A percentile compares a stretch with the other conserved stretches of the same genome.
Evolutionary conservation across 768 basidiomycete genomes (phyloP).

Genomic region (Crassisporium funariophilum): DNA sequence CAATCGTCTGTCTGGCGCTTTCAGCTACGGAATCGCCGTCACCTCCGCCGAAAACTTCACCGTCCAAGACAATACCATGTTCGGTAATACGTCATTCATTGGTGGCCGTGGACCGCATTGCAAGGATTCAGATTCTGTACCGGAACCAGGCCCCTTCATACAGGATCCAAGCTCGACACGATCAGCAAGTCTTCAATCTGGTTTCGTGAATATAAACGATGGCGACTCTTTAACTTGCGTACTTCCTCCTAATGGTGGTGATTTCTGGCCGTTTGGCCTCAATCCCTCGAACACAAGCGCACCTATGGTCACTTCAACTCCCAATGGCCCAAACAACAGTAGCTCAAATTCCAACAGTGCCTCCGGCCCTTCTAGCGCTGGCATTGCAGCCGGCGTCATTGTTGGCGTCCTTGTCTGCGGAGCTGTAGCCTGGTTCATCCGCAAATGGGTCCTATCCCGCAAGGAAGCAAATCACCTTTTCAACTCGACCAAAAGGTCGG

Average conservation of each 20-base stretch:
- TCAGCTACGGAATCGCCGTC: slow-evolving; percentile 74
- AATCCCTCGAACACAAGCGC: slow-evolving; percentile 41
- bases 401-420: slow-evolving; percentile 45
- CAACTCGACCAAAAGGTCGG: slow-evolving; percentile 21
- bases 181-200: slow-evolving; percentile 47
- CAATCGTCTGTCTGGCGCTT: slow-evolving; percentile 66
- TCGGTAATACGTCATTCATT: slow-evolving; percentile 77
- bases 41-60: slow-evolving; percentile 68
- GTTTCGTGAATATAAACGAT: slow-evolving; percentile 53
- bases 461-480: slow-evolving; percentile 22
- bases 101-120: slow-evolving; percentile 71
- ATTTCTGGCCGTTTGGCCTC: slow-evolving; percentile 72
- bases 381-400: slow-evolving; percentile 55
- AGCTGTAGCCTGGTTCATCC: slow-evolving; percentile 45
- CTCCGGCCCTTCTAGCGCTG: slow-evolving; percentile 42
- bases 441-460: slow-evolving; percentile 46
- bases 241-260: slow-evolving; percentile 63
- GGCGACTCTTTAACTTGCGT: slow-evolving; percentile 68
- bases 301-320: slow-evolving; percentile 1
- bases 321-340: slow-evolving; percentile 2
- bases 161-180: slow-evolving; percentile 46
- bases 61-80: slow-evolving; percentile 58
- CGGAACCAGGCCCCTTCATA: slow-evolving; percentile 61
- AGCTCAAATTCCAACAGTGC: slow-evolving; percentile 22
- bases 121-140: slow-evolving; percentile 47